Percentiles rank a stretch among this genome's conserved stretches.
These are phyloP conservation scores for Ascochyta koolunga DNA, from an alignment of 2,329 filamentous ascomycete genomes.

Conservation along the genomic window DNA sequence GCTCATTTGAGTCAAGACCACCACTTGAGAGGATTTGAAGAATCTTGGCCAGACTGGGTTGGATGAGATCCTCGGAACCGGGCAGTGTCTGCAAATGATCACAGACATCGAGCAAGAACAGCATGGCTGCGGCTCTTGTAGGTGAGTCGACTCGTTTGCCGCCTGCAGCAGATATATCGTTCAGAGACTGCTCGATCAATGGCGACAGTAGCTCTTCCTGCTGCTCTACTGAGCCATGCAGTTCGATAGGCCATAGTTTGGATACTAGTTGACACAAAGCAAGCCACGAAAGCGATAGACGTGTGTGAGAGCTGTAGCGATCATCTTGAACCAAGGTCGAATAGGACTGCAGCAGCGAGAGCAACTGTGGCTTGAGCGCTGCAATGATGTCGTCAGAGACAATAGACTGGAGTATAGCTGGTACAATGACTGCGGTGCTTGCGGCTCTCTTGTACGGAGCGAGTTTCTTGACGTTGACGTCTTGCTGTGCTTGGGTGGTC, in stretches of 20 bases:
- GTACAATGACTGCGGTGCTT: conserved; percentile 38
- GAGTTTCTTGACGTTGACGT: conserved; percentile 28
- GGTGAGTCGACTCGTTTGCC: conserved; percentile 23
- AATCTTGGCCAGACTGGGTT: conserved; percentile 26
- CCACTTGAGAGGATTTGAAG: conserved; percentile 28
- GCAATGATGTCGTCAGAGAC: conserved; percentile 31
- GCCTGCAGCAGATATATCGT: conserved; percentile 27
- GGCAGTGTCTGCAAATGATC: conserved; percentile 32
- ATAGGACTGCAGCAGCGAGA: conserved; percentile 30
- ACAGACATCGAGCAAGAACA: conserved; percentile 38
- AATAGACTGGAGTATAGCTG: conserved; percentile 35
- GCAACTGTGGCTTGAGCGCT: conserved; percentile 29
- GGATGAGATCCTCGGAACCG: conserved; percentile 25
- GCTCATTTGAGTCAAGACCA: conserved; percentile 21
- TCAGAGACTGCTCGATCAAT: conserved; percentile 33
- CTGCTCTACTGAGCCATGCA: conserved; percentile 33
- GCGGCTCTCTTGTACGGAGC: conserved; percentile 28
- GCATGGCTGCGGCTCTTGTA: conserved; percentile 29
- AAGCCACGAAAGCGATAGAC: conserved; percentile 35
- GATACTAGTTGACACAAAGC: conserved; percentile 35
- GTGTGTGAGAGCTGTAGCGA: conserved; percentile 21
- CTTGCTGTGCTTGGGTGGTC: conserved; percentile 13
- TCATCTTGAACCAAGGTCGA: conserved; percentile 29
- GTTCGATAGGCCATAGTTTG: conserved; percentile 39
- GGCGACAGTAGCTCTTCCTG: conserved; percentile 35